A percentile compares a stretch with the other conserved stretches of the same genome.
phyloP scores from a whole-genome alignment of 139 green algal genomes.

The Chlamydomonas sp. region DNA sequence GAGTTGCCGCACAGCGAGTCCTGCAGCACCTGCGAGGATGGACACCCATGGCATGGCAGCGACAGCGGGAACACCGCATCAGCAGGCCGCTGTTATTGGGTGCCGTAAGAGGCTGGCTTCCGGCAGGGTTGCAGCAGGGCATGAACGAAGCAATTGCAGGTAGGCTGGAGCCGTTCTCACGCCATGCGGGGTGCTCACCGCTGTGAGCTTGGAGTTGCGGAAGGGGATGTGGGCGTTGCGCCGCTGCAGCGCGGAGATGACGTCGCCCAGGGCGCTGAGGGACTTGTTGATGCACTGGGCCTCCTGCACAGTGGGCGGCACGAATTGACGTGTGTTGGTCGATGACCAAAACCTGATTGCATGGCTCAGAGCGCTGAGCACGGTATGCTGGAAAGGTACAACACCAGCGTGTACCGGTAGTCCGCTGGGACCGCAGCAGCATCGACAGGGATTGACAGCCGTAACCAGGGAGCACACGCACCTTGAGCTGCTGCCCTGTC shows the following conservation, averaged over 20 bases:
- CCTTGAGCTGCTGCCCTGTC: conserved; percentile 67
- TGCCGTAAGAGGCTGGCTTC: too few relatives aligned
- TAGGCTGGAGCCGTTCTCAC: too few relatives aligned
- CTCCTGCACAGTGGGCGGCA: conserved; percentile 62
- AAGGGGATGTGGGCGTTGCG: conserved; percentile 83
- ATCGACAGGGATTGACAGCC: too few relatives aligned
- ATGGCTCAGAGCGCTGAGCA: too few relatives aligned
- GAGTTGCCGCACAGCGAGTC: conserved; percentile 73
- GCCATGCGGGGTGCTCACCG: conserved; percentile 29
- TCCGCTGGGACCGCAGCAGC: too few relatives aligned
- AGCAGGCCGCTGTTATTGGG: too few relatives aligned
- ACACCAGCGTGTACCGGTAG: too few relatives aligned
- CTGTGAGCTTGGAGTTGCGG: conserved; percentile 91
- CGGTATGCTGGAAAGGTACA: too few relatives aligned
- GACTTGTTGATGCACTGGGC: conserved; percentile 90
- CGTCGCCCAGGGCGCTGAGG: conserved; percentile 73
- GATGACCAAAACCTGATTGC: not conserved
- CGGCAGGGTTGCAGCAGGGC: too few relatives aligned
- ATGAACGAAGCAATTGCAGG: too few relatives aligned
- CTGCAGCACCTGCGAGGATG: conserved; percentile 56
- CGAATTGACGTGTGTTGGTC: not conserved
- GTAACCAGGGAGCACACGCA: not conserved
- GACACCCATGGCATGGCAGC: too few relatives aligned
- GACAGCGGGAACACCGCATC: too few relatives aligned
- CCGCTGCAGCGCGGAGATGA: conserved; percentile 54